These are phyloP conservation scores for Xylaria sp. DNA, from an alignment of 2,329 filamentous ascomycete genomes.

Conservation along the genomic window DNA sequence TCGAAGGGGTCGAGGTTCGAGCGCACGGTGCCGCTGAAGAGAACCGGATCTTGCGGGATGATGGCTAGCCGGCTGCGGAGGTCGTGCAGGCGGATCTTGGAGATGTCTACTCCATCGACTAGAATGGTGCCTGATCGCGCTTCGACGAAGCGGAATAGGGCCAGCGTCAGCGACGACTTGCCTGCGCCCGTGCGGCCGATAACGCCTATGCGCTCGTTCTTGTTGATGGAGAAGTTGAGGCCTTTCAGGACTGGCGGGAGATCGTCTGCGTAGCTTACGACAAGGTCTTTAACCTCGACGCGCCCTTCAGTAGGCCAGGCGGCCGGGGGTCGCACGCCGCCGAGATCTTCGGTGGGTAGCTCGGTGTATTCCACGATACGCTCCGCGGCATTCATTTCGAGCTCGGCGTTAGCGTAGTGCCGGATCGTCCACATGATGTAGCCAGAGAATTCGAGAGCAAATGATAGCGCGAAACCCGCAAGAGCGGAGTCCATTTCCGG, in stretches of 20 bases:
- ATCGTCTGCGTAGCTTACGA: conserved; percentile 77
- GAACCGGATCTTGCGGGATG: conserved; percentile 82
- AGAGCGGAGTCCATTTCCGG: conserved; percentile 73
- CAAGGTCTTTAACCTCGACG: conserved; percentile 78
- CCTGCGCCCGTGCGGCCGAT: conserved; percentile 82
- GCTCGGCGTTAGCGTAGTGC: conserved; percentile 69
- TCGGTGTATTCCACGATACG: conserved; percentile 80
- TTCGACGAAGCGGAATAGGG: conserved; percentile 82
- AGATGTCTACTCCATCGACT: conserved; percentile 81
- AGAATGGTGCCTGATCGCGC: conserved; percentile 71
- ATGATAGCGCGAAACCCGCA: conserved; percentile 80
- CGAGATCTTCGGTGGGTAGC: conserved; percentile 73
- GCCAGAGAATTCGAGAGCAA: conserved; percentile 75
- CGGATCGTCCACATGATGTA: conserved; percentile 65
- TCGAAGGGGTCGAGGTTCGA: conserved; percentile 82
- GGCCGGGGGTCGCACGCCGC: conserved; percentile 70
- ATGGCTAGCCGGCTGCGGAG: conserved; percentile 80
- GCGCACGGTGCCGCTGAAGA: conserved; percentile 82
- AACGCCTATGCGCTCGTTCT: conserved; percentile 78
- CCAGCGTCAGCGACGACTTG: conserved; percentile 80
- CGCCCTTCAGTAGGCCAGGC: conserved; percentile 80
- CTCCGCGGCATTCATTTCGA: conserved; percentile 83
- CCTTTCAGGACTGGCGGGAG: conserved; percentile 77
- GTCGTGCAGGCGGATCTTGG: conserved; percentile 75
- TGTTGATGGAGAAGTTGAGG: conserved; percentile 72